Base-by-base conservation (phyloP, 2,329 filamentous ascomycete genomes). In the Xylariaceae sp. region DNA sequence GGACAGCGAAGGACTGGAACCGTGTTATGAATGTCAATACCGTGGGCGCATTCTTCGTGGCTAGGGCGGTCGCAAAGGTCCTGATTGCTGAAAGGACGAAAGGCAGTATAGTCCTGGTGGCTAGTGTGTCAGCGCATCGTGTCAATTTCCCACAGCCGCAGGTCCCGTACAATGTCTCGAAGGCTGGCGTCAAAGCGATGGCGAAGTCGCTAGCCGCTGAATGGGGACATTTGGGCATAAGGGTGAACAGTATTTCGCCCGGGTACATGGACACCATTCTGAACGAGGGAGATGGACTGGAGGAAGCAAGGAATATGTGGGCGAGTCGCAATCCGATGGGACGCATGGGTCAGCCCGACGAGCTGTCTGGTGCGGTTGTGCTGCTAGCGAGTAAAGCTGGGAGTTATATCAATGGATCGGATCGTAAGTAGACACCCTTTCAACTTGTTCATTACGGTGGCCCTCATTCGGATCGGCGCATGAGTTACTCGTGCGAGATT, bases 221-320 rank as follows among this genome's bases (percentile, higher is more conserved):
- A 68, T 91, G 87, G 88, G 84, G 84, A 1, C 70, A 74, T 1
- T 78, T 86, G 64, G 88, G 88, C 0, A 88, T 92, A 54, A 71
- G 85, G 2, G 83, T 88, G 5, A 91, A 92, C 60, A 81, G 76
- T 16, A 76, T 92, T 42, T 83, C 78, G 38, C 88, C 88, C 0
- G 88, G 88, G 0, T 91, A 91, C 60, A 89, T 90, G 83, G 87
- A 89, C 61, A 90, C 87, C 0, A 80, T 89, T 12, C 69, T 91
- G 44, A 91, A 90, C 62, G 83, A 83, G 53, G 84, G 85, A 0
- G 76, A 79, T 7, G 81, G 80, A 1, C 65, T 89, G 43, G 75
- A 75, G 11, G 73, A 74, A 36, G 76, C 77, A 36, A 73, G 80
- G 51, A 70, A 71, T 31, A 73, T 77, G 2, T 89, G 86, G 86